Evolutionary conservation across 257 asterid species (phyloP).

Genomic region (Capsicum rhomboideum): DNA sequence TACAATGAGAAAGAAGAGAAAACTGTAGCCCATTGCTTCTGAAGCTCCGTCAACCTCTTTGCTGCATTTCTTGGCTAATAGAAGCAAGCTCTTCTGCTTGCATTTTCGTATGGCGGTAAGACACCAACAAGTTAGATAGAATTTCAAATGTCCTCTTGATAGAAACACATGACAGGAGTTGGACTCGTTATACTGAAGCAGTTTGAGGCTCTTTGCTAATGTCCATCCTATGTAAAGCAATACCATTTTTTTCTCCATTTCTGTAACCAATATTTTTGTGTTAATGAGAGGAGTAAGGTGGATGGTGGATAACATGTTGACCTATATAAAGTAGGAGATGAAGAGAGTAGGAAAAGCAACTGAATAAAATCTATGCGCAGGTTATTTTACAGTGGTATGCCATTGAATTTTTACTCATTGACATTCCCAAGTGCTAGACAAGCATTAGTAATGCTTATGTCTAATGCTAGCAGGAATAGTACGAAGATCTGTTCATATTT

Average conservation of each 20-base stretch:
- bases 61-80: background rate
- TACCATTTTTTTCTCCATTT: background rate
- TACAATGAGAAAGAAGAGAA: background rate
- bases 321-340: background rate
- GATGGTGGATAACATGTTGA: background rate
- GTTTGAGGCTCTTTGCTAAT: background rate
- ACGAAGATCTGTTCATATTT: background rate
- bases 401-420: background rate
- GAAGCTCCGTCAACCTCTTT: background rate
- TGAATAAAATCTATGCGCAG: background rate
- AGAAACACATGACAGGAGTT: background rate
- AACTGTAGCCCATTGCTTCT: background rate
- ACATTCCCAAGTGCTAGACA: background rate
- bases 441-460: background rate
- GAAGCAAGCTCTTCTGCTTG: background rate
- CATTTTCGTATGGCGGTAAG: background rate
- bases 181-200: background rate
- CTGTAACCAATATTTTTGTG: background rate
- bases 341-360: background rate
- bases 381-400: background rate
- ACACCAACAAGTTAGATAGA: background rate
- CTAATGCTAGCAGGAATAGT: background rate
- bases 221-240: background rate
- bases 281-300: background rate
- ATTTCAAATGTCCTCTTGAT: background rate